Base-by-base conservation (phyloP, 176 grass and related monocot genomes). In the Bothriochloa decipiens region DNA sequence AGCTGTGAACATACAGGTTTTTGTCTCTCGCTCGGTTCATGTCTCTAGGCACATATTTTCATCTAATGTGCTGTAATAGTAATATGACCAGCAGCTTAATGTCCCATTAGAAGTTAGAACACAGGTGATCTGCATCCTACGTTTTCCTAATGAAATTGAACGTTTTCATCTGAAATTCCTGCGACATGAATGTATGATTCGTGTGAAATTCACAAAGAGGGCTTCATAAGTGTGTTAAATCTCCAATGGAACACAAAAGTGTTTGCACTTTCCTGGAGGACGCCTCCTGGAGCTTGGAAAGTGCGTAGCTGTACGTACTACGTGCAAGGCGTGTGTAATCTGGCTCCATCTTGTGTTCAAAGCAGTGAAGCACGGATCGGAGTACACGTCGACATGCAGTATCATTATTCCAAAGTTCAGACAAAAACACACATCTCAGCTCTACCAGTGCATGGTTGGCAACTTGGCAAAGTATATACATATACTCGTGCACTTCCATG, bases 241-340 rank as follows among this genome's bases (percentile, higher is more conserved):
- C 6, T 18, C 17, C 41, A 43, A 13, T 20, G 78, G 65, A 52
- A 18, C 22, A 66, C 22, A 66, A 52, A 64, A 49, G 60, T n/a
- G 14, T 36, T 37, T 53, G 6, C 55, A 35, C 68, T 82, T 43
- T 83, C 7, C 60, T 33, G 41, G 18, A 37, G 23, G 28, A 50
- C 40, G 13, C 11, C 45, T 84, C 65, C 50, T 52, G 29, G 57
- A 74, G 50, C 28, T 75, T 37, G 41, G 71, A 46, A 37, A 50
- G 58, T 12, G 22, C 7, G 49, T 68, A 47, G 14, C 25, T 65
- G 22, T 70, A 58, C 8, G 26, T 20, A 55, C 40, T 20, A 55
- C 40, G 27, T 53, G 77, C 42, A 66, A 41, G 77, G 9, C 67
- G 41, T 68, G 41, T 80, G 49, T 67, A 67, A 42, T 68, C 63